Base-by-base conservation (phyloP, 768 basidiomycete genomes). In the Paxillus ammoniavirescens region DNA sequence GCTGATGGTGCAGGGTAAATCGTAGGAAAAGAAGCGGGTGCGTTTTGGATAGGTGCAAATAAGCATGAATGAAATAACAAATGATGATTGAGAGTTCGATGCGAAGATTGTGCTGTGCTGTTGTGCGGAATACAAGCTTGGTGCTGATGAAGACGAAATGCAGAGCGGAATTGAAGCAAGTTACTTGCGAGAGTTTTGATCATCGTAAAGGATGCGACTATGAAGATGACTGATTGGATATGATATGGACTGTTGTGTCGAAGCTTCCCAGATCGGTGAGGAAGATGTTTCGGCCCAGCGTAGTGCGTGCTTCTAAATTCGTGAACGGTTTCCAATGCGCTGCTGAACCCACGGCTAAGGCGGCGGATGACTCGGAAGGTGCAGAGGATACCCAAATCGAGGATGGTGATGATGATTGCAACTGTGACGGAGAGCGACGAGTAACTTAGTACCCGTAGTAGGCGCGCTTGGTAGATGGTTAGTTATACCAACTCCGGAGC, bases 381-480 rank as follows among this genome's bases (percentile, higher is more conserved):
- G 63, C 62, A 55, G 55, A 52, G 56, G 60, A 62, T 64, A 56
- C 46, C 41, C 59, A 68, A 67, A 64, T 58, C 64, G 65, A 56
- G 64, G 56, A 50, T 53, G 52, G 64, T 60, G 58, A 56, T 53
- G 52, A 65, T 60, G 59, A 56, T 57, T 42, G 64, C 58, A 51
- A 64, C 57, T 57, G 54, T 59, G 42, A 41, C 50, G 50, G 50
- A 47, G 41, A 47, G 36, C 43, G 12, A 26, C 43, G 38, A 17
- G 36, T 40, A 46, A 48, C 59, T 75, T 55, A 82, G 64, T 81
- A 82, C 59, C 82, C 82, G 60, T 84, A 84, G 65, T 84, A 84
- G 52, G 83, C 82, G 55, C 82, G 83, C 82, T 83, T 67, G 35
- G 50, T 37, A 33, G 42, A 26, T 36, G 28, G 61, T 61, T 45